A percentile compares a stretch with the other conserved stretches of the same genome.
Conservation (phyloP, 495 filamentous ascomycete genomes). For the Saxispiralis lemnorum region DNA sequence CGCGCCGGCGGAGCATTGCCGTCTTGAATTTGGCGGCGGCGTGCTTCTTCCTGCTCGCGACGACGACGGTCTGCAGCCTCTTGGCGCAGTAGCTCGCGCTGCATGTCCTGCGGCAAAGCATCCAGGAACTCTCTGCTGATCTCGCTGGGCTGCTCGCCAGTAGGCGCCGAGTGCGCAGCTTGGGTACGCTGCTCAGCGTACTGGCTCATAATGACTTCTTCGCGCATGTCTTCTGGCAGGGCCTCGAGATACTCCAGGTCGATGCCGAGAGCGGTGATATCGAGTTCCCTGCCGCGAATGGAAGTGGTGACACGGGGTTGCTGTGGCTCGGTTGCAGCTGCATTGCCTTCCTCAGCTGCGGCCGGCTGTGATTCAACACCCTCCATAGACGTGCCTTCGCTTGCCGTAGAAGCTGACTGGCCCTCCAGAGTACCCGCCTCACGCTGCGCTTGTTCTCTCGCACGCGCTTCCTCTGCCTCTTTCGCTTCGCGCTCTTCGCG, state of each 20-base stretch:
- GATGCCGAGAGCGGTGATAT: constrained; percentile 87
- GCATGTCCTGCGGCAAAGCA: constrained; percentile 75
- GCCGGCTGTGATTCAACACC: constrained; percentile 48
- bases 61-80: constrained; percentile 79
- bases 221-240: constrained; percentile 80
- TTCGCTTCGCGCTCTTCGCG: constrained; percentile 33
- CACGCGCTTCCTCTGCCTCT: constrained; percentile 39
- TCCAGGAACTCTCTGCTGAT: constrained; percentile 90
- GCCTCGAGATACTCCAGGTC: constrained; percentile 87
- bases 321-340: not conserved
- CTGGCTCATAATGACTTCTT: constrained; percentile 85
- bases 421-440: constrained; percentile 22
- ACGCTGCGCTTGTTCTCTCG: constrained; percentile 32
- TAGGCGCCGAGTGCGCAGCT: constrained; percentile 56
- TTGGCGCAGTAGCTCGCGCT: constrained; percentile 73
- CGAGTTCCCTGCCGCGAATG: constrained; percentile 66
- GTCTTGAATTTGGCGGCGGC: constrained; percentile 35
- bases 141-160: constrained; percentile 68
- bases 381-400: constrained; percentile 57
- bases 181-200: constrained; percentile 65
- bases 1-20: constrained; percentile 30
- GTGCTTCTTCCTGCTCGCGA: constrained; percentile 60
- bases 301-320: constrained; percentile 47
- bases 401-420: constrained; percentile 17
- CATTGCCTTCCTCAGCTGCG: constrained; percentile 13